phyloP scores from a whole-genome alignment of 257 asterid species.

The Echites panduratus region DNA sequence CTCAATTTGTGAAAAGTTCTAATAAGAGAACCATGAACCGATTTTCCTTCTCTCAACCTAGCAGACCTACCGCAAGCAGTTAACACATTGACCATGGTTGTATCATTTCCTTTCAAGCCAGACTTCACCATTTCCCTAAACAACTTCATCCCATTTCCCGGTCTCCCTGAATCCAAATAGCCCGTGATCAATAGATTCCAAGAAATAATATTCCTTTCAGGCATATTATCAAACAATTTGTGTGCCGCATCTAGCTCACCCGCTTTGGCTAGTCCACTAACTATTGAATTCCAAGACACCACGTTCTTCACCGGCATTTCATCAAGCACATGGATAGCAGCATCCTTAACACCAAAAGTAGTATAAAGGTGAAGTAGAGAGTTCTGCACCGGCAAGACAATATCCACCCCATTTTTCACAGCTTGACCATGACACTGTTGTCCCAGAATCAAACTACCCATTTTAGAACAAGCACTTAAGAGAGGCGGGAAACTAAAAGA shows the following conservation, averaged over 20 bases:
- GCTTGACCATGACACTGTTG: constrained; percentile 63
- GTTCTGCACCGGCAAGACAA: constrained; percentile 52
- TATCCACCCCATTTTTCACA: constrained; percentile 55
- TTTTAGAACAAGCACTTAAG: constrained; percentile 55
- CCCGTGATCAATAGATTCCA: constrained; percentile 64
- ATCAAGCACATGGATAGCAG: constrained; percentile 32
- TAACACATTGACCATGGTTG: constrained; percentile 43
- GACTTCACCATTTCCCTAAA: constrained; percentile 46
- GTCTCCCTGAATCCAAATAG: constrained; percentile 46
- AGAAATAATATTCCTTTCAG: constrained; percentile 40
- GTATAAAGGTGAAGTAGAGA: constrained; percentile 56
- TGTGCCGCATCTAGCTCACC: constrained; percentile 57
- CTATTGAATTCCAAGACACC: constrained; percentile 57
- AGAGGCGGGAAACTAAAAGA: constrained; percentile 59
- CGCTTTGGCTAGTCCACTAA: constrained; percentile 39
- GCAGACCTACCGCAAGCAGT: constrained; percentile 72
- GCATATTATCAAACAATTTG: constrained; percentile 55
- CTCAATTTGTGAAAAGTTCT: constrained; percentile 27
- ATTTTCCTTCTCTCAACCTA: constrained; percentile 64
- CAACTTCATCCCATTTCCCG: constrained; percentile 55
- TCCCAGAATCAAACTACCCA: constrained; percentile 41
- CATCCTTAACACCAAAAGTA: constrained; percentile 37
- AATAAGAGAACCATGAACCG: constrained; percentile 54
- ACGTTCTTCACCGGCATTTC: constrained; percentile 47
- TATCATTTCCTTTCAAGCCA: constrained; percentile 32